These are phyloP conservation scores for Trametes gibbosa DNA, from an alignment of 768 basidiomycete genomes.

Conservation along the genomic window DNA sequence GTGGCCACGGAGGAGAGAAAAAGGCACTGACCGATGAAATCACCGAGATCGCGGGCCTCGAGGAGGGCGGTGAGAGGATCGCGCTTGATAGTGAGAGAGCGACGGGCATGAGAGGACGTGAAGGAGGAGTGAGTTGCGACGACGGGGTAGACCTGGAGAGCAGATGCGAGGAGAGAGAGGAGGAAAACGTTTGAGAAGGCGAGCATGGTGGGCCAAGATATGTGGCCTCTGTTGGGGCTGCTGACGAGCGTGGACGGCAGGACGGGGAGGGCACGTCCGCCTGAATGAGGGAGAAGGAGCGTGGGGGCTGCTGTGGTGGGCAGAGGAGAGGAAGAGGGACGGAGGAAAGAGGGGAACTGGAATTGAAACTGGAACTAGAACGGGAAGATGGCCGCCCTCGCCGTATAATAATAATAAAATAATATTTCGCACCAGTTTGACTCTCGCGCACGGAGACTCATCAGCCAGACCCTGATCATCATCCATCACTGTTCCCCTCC, in stretches of 20 bases:
- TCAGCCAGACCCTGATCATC: too few relatives aligned
- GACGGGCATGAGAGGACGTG: conserved; percentile 34
- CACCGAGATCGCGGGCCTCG: conserved; percentile 7
- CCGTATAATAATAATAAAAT: background rate
- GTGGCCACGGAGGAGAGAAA: background rate
- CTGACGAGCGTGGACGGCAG: conserved; percentile 33
- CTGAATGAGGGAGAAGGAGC: conserved; percentile 38
- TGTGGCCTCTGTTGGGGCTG: conserved; percentile 29
- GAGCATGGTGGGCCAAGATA: conserved; percentile 12
- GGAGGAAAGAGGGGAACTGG: conserved; percentile 4
- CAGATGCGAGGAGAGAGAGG: conserved; percentile 24
- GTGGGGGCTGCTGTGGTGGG: conserved; percentile 34
- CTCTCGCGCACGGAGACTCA: too few relatives aligned
- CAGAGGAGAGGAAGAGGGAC: conserved; percentile 16
- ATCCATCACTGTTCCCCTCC: too few relatives aligned
- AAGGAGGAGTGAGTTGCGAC: conserved; percentile 42
- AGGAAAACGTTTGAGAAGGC: conserved; percentile 18
- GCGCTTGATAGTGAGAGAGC: conserved; percentile 26
- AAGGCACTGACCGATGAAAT: conserved; percentile 16
- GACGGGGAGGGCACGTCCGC: conserved; percentile 26
- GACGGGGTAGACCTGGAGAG: conserved; percentile 26
- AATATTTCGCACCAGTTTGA: too few relatives aligned
- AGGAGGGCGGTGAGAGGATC: conserved; percentile 20
- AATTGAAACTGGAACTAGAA: conserved; percentile 18
- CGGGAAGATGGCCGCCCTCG: conserved; percentile 1